Evolutionary conservation across 768 basidiomycete species (phyloP).

Genomic region (Multifurca ochricompacta): DNA sequence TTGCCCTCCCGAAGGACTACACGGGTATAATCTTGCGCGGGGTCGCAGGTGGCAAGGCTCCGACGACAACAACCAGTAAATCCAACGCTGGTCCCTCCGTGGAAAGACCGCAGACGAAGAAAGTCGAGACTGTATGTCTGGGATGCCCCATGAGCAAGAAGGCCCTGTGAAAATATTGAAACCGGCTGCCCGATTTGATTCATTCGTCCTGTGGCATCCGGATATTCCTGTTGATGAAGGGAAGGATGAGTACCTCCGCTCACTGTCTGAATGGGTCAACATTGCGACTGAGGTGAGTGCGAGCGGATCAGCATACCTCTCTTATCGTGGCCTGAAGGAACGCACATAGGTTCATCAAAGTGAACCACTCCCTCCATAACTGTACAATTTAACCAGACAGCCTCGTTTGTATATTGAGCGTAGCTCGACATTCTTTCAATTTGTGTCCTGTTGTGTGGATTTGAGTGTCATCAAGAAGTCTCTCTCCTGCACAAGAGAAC

Average conservation of each 20-base stretch:
- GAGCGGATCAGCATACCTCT: too few relatives aligned
- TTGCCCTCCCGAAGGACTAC: conserved; percentile 60
- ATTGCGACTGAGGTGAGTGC: conserved; percentile 52
- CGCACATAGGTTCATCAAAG: conserved; percentile 3
- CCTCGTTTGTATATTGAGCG: not conserved
- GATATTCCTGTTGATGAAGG: conserved; percentile 64
- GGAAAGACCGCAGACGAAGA: conserved; percentile 27
- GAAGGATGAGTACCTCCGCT: conserved; percentile 62
- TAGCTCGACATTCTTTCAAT: not conserved
- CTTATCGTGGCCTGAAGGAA: not conserved
- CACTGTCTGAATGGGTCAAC: conserved; percentile 63
- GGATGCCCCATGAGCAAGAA: conserved; percentile 18
- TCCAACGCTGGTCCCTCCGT: conserved; percentile 23
- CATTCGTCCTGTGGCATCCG: conserved; percentile 68
- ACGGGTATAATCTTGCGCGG: conserved; percentile 52
- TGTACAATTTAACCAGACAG: not conserved
- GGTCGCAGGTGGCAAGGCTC: conserved; percentile 18
- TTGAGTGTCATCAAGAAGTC: not conserved
- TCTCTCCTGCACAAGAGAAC: too few relatives aligned
- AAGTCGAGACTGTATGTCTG: conserved; percentile 20
- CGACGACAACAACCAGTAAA: conserved; percentile 23
- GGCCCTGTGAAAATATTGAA: conserved; percentile 32
- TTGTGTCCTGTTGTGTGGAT: not conserved
- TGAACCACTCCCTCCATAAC: not conserved
- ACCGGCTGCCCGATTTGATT: conserved; percentile 50